Conservation (phyloP, 805 yeast genomes). For the Barnettozyma californica region DNA sequence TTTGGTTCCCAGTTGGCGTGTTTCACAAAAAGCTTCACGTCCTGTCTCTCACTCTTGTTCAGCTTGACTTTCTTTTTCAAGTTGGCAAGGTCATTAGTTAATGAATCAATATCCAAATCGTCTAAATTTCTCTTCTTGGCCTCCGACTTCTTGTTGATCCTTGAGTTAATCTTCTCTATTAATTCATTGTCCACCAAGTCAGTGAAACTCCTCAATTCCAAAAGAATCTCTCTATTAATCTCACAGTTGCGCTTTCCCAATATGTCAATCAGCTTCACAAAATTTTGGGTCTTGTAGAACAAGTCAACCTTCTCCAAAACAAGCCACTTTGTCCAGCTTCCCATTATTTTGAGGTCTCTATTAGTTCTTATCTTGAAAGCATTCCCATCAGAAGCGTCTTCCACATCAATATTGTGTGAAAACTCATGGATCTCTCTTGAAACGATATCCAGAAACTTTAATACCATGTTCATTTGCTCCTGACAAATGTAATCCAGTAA, state of each 20-base stretch:
- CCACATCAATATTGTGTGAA: neutral
- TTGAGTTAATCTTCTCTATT: neutral
- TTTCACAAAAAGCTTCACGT: slow-evolving; percentile 15
- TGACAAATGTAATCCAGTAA: slow-evolving; percentile 12
- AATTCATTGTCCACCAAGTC: neutral
- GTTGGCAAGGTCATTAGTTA: slow-evolving; percentile 25
- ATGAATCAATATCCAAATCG: slow-evolving; percentile 19
- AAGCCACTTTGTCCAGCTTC: slow-evolving; percentile 17
- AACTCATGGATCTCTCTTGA: slow-evolving; percentile 11
- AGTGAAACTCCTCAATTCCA: neutral
- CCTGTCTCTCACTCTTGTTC: slow-evolving; percentile 2
- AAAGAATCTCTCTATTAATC: slow-evolving; percentile 8
- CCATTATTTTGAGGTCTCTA: slow-evolving; percentile 7
- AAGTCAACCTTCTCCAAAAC: slow-evolving; percentile 5
- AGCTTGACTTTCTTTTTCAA: slow-evolving; percentile 24
- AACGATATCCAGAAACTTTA: slow-evolving; percentile 16
- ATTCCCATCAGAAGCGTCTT: neutral
- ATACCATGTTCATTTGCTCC: slow-evolving; percentile 8
- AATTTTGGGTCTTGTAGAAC: neutral
- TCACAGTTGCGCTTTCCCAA: slow-evolving; percentile 14
- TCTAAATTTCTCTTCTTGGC: slow-evolving; percentile 1
- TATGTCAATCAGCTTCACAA: slow-evolving; percentile 10
- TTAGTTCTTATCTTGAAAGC: neutral
- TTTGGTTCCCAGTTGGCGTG: slow-evolving; percentile 41
- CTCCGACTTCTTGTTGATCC: neutral